These are phyloP conservation scores for Ophiocordyceps australis DNA, from an alignment of 2,329 filamentous ascomycete species.

Conservation along the genomic window DNA sequence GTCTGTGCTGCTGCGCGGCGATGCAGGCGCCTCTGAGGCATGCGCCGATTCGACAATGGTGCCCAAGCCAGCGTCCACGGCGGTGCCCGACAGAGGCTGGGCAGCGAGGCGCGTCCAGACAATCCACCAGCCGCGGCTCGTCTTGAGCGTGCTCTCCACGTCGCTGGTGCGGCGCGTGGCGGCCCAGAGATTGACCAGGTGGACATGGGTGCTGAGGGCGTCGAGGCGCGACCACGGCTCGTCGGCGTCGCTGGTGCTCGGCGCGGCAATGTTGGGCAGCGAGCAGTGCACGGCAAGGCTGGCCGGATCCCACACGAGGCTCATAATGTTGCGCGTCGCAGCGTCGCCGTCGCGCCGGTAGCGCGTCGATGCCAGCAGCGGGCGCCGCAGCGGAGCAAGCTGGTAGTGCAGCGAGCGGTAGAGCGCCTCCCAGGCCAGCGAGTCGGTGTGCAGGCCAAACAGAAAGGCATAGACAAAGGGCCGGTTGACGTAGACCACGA, in stretches of 20 bases:
- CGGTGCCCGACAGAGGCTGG: no score
- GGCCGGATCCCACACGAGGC: slow-evolving; percentile 43
- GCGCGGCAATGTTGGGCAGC: slow-evolving; percentile 45
- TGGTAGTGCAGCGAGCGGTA: slow-evolving; percentile 44
- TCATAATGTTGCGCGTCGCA: slow-evolving; percentile 26
- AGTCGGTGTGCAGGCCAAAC: slow-evolving; percentile 40
- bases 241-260: slow-evolving; percentile 9
- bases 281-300: slow-evolving; percentile 40
- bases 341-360: slow-evolving; percentile 24
- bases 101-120: slow-evolving; percentile 45
- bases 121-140: slow-evolving; percentile 50
- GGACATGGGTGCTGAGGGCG: slow-evolving; percentile 45
- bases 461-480: slow-evolving; percentile 68
- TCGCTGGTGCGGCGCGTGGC: slow-evolving; percentile 25
- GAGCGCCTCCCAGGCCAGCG: slow-evolving; percentile 33
- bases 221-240: slow-evolving; percentile 38
- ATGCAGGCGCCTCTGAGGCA: slow-evolving; percentile 5
- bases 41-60: slow-evolving; percentile 8
- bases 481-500: slow-evolving; percentile 54
- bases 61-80: slow-evolving; percentile 7
- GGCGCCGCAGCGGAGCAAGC: slow-evolving; percentile 36
- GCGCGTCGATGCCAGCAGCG: slow-evolving; percentile 34
- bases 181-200: slow-evolving; percentile 38
- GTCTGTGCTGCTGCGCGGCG: no score
- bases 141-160: slow-evolving; percentile 46